Percentiles rank a stretch among this genome's conserved stretches.
Conservation (phyloP, 345 rosid genomes). For the Iberis pinnata region DNA sequence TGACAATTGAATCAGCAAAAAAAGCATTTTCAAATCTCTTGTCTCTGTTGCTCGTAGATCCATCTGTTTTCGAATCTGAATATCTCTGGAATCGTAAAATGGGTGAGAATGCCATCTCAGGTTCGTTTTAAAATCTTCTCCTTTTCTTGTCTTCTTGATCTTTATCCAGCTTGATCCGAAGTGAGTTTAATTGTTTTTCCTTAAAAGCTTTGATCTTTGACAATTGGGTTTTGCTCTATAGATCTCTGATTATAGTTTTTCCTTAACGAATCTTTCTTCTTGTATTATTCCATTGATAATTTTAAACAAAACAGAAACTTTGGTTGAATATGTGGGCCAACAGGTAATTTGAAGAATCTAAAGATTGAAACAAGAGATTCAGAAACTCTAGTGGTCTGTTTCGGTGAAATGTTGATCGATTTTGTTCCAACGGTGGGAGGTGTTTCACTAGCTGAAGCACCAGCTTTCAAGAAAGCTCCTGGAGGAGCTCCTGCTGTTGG, state of each 20-base stretch:
- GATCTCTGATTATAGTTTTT: not conserved
- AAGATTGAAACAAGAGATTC: conserved; percentile 17
- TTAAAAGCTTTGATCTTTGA: conserved; percentile 23
- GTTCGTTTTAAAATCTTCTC: conserved; percentile 26
- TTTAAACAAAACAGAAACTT: conserved; percentile 91
- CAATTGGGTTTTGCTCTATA: conserved; percentile 14
- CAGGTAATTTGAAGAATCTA: conserved; percentile 36
- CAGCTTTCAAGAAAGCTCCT: conserved; percentile 91
- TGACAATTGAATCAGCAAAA: conserved; percentile 11
- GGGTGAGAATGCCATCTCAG: conserved; percentile 40
- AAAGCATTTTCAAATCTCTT: not conserved
- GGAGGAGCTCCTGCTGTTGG: conserved; percentile 99
- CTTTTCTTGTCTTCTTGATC: conserved; percentile 22
- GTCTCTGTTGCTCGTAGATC: conserved; percentile 10
- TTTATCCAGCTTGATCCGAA: conserved; percentile 14
- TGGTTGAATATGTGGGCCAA: no score
- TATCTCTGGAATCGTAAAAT: conserved; percentile 30
- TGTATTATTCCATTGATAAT: no score
- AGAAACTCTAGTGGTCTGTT: conserved; percentile 59
- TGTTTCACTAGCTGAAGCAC: conserved; percentile 92
- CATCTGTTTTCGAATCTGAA: conserved; percentile 15
- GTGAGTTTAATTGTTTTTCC: conserved; percentile 18
- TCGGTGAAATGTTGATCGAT: conserved; percentile 95
- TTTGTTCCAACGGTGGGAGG: conserved; percentile 84
- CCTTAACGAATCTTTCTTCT: not conserved